Base-by-base conservation (phyloP, 177 flowering plant genomes). In the Vitis hybrid region DNA sequence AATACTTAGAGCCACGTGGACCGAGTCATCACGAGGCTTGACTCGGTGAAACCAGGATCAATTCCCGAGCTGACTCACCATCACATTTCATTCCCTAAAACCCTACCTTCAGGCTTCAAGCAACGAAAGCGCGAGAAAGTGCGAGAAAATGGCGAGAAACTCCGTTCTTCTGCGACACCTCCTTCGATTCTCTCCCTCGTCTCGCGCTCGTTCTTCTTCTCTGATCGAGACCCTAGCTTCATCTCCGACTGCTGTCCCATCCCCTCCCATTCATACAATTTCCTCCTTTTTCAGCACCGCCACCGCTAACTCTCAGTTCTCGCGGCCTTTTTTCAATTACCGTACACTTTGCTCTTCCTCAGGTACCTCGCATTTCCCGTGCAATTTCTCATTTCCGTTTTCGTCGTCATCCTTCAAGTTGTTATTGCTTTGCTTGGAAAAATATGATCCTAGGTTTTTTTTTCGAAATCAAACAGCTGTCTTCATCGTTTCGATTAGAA, bases 291-390 rank as follows among this genome's bases (percentile, higher is more conserved):
- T 34, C 39, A 22, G 0, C 45, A 26, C 34, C 29, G 39, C n/a
- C 20, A 14, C 62, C 62, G 34, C 15, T 10, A 59, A 59, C 22
- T 22, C n/a, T 14, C 64, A 6, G 50, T n/a, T 13, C 64, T 34
- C 19, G 1, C 50, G 9, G 50, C 20, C n/a, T 34, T 61, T 2
- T 11, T 8, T 13, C 10, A 26, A 61, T 34, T 31, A 2, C 12
- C 64, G 64, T 2, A 34, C 64, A 3, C 20, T 61, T 61, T 61
- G 56, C 56, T 53, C 56, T 13, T 53, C 16, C 56, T 53, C 56
- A 53, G 56, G 56, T 53, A 53, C 16, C 49, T 61, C 16, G 14
- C 39, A 7, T 61, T 16, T n/a, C 64, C 20, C 64, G 9, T 16
- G 15, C n/a, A 31, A 29, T 31, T 22, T 60, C 8, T 26, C 34